Evolutionary conservation across 257 asterid genomes (phyloP).

Genomic region (Solanum paucissectum): DNA sequence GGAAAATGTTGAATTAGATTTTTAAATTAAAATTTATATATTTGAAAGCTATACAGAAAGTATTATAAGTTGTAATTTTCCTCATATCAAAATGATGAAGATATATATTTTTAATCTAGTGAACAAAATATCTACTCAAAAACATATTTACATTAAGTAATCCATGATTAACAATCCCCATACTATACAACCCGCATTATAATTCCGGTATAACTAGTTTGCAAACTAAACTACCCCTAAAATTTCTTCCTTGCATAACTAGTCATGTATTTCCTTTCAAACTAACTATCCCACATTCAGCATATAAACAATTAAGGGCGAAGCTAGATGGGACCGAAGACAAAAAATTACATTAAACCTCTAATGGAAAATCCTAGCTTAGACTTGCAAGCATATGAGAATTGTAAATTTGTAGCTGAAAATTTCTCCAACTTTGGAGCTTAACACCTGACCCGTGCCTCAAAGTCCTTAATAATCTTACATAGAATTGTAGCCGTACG

Average conservation of each 20-base stretch:
- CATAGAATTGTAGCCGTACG: too few relatives aligned
- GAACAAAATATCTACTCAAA: too few relatives aligned
- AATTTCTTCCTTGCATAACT: not conserved
- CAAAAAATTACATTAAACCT: not conserved
- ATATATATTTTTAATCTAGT: too few relatives aligned
- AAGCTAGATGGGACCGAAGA: not conserved
- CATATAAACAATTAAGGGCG: not conserved
- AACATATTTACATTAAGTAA: too few relatives aligned
- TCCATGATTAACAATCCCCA: too few relatives aligned
- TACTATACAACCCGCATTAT: too few relatives aligned
- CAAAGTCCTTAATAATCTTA: too few relatives aligned
- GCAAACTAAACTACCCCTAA: not conserved
- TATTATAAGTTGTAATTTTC: too few relatives aligned
- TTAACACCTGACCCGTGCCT: not conserved
- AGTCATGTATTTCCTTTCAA: not conserved
- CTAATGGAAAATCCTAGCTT: not conserved
- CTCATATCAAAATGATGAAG: too few relatives aligned
- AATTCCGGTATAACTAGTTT: not conserved
- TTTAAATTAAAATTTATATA: too few relatives aligned
- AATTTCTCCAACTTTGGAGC: not conserved
- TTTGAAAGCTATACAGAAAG: too few relatives aligned
- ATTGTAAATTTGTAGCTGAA: not conserved
- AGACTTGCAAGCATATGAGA: not conserved
- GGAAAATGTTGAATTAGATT: too few relatives aligned
- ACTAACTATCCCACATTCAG: not conserved